Percentiles rank a stretch among this genome's conserved stretches.
phyloP scores from a whole-genome alignment of 1,139 yeast genomes.

The Yamadazyma mexicana region DNA sequence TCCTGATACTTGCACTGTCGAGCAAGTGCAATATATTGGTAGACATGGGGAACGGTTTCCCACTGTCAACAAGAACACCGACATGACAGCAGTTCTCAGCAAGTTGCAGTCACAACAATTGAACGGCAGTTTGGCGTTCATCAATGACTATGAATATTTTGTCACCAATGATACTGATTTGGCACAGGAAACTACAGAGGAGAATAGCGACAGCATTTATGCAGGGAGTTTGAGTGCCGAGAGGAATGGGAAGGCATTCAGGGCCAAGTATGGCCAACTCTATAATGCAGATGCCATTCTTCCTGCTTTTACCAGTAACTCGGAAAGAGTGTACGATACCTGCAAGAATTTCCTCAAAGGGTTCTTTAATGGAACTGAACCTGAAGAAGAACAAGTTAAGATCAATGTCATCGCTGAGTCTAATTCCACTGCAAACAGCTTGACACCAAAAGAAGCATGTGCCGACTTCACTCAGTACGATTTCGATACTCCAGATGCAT shows the following conservation, averaged over 20 bases:
- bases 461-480: constrained; percentile 13
- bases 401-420: constrained; percentile 28
- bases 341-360: constrained; percentile 34
- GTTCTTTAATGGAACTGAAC: constrained; percentile 22
- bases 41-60: constrained; percentile 83
- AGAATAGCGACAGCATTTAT: constrained; percentile 27
- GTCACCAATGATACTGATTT: constrained; percentile 25
- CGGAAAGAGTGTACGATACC: constrained; percentile 32
- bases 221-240: constrained; percentile 34
- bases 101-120: constrained; percentile 14
- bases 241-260: constrained; percentile 35
- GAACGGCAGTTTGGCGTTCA: constrained; percentile 31
- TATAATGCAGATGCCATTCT: constrained; percentile 20
- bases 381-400: constrained; percentile 8
- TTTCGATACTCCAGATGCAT: constrained; percentile 8
- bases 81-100: constrained; percentile 21
- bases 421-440: constrained; percentile 36
- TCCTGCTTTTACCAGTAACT: constrained; percentile 36
- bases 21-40: constrained; percentile 62
- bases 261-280: constrained; percentile 32
- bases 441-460: constrained; percentile 31
- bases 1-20: constrained; percentile 55
- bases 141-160: constrained; percentile 35
- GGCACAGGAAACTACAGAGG: constrained; percentile 31
- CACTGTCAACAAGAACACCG: constrained; percentile 27